A percentile compares a stretch with the other conserved stretches of the same genome.
Evolutionary conservation across 345 rosid species (phyloP).

Genomic region (Boechera divaricarpa): DNA sequence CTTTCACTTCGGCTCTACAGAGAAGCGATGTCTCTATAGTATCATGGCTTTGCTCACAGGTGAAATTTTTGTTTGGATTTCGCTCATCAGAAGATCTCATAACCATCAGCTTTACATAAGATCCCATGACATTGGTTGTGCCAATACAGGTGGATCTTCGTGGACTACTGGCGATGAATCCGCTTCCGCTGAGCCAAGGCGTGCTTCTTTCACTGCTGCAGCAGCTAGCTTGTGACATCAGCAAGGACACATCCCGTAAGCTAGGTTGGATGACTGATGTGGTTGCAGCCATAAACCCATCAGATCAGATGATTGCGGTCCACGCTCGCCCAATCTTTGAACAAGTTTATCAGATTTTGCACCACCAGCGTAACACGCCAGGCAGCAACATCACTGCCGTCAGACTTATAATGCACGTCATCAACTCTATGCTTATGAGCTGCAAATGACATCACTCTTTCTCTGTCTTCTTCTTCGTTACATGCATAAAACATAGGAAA

Average conservation of each 20-base stretch:
- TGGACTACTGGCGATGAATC: constrained; percentile 56
- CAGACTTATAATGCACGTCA: constrained; percentile 74
- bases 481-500: constrained; percentile 40
- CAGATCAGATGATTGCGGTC: constrained; percentile 65
- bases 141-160: constrained; percentile 70
- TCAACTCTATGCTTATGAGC: constrained; percentile 65
- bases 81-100: neutral
- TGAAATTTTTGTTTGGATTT: constrained; percentile 18
- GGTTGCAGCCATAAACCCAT: constrained; percentile 72
- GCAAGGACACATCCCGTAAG: constrained; percentile 66
- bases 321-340: constrained; percentile 74
- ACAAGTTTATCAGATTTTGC: constrained; percentile 74
- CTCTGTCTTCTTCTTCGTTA: constrained; percentile 17
- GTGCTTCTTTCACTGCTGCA: constrained; percentile 83
- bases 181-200: constrained; percentile 86
- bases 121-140: constrained; percentile 12
- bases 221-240: constrained; percentile 79
- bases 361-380: constrained; percentile 58
- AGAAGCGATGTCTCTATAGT: constrained; percentile 84
- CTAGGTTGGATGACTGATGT: constrained; percentile 85
- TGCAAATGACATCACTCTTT: constrained; percentile 53
- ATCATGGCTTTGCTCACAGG: constrained; percentile 94
- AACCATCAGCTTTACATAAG: neutral
- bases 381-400: constrained; percentile 56
- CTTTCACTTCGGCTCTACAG: constrained; percentile 72